Base-by-base conservation (phyloP, 257 asterid species). In the Solanum arcanum region DNA sequence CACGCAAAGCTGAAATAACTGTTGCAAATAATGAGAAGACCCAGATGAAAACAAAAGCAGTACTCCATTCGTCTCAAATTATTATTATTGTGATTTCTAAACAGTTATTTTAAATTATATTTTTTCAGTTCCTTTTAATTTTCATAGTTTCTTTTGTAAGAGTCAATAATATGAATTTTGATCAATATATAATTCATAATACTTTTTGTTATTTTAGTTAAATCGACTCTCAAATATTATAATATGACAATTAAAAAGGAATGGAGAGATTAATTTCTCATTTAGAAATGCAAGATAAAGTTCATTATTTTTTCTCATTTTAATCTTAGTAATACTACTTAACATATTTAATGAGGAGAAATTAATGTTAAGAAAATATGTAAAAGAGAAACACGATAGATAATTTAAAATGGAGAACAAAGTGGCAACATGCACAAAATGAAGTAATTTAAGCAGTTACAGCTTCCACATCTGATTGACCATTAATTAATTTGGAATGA, bases 381-480 rank as follows among this genome's bases (percentile, higher is more conserved):
- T 62, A n/a, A 62, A 62, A 2, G 31, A 62, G 15, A 56, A 20
- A 56, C 0, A 56, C 12, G 5, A 56, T 7, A 56, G 25, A 59
- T 59, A 59, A 59, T 59, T 20, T 20, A 59, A 59, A 5, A 64
- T 59, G 66, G 52, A 86, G 88, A 86, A 47, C 68, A n/a, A 47
- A 85, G 86, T 37, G 85, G 90, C 76, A 95, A 91, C 93, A 93
- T 93, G 97, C 92, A 92, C 78, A 88, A 82, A 90, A 86, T 91
- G 84, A 86, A 92, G 88, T 59, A 86, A 75, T 70, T 49, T 84
- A 76, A 86, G 62, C 78, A 37, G 86, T 9, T 9, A 9, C 68
- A 60, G 68, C 68, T 86, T 87, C 35, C 42, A 85, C 86, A 77
- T 83, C 88, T 76, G 84, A 84, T 89, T 75, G 87, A 85, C 62